phyloP scores from a whole-genome alignment of 2,329 filamentous ascomycete genomes.

The Xylaria sp. region DNA sequence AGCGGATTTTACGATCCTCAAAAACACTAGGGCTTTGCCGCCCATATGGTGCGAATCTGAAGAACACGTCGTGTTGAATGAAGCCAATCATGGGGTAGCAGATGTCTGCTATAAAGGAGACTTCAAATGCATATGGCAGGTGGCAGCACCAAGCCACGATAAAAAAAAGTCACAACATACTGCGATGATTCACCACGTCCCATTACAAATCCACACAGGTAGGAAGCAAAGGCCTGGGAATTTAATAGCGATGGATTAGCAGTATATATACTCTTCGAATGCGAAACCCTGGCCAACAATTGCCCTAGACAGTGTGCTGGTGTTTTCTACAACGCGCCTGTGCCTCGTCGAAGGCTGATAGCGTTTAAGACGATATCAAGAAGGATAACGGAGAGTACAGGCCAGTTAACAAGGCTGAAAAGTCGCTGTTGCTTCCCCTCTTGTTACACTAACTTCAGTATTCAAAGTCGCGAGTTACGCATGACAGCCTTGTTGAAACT shows the following conservation, averaged over 20 bases:
- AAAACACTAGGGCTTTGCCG: constrained; percentile 3
- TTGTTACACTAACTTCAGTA: constrained; percentile 1
- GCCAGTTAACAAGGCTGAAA: background rate
- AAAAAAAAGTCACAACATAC: constrained; percentile 9
- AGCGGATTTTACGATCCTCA: background rate
- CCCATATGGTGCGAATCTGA: constrained; percentile 2
- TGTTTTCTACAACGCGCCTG: background rate
- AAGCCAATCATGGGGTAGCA: background rate
- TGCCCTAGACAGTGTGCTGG: background rate
- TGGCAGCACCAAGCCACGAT: constrained; percentile 6
- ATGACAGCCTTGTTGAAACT: constrained; percentile 16
- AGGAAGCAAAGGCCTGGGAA: constrained; percentile 17
- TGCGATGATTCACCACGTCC: constrained; percentile 9
- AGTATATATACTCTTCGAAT: constrained; percentile 32
- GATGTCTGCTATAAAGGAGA: constrained; percentile 1
- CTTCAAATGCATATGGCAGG: background rate
- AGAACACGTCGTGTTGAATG: constrained; percentile 17
- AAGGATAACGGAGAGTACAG: background rate
- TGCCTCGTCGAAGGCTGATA: background rate
- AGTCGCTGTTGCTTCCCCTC: background rate
- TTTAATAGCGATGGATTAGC: constrained; percentile 31
- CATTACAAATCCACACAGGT: constrained; percentile 11
- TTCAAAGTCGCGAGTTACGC: background rate
- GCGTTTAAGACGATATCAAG: background rate
- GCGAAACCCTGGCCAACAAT: constrained; percentile 1